A percentile compares a stretch with the other conserved stretches of the same genome.
Conservation (phyloP, 805 yeast species). For the Limtongia smithiae region DNA sequence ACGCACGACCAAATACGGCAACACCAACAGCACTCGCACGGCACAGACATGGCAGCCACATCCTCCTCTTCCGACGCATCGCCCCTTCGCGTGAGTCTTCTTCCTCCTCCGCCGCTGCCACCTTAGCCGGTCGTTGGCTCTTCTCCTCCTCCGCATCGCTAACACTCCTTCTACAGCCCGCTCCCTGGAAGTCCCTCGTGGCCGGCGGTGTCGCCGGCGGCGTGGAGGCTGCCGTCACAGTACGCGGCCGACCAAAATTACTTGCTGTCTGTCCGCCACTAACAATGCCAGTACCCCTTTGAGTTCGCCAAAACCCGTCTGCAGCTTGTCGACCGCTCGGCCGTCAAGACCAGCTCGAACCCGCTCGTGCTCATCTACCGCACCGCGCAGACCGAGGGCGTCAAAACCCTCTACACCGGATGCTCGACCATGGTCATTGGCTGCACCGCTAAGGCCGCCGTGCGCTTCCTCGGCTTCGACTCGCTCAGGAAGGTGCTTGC, state of each 20-base stretch:
- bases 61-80: too few relatives aligned
- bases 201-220: slow-evolving; percentile 49
- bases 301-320: slow-evolving; percentile 94
- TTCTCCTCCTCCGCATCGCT: too few relatives aligned
- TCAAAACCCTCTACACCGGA: slow-evolving; percentile 79
- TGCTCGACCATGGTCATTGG: slow-evolving; percentile 97
- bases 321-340: slow-evolving; percentile 52
- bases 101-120: too few relatives aligned
- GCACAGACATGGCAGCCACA: too few relatives aligned
- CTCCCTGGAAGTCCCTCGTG: slow-evolving; percentile 41
- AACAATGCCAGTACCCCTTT: slow-evolving; percentile 62
- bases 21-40: too few relatives aligned
- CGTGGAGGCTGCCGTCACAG: slow-evolving; percentile 75
- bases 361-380: slow-evolving; percentile 77
- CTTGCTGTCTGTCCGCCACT: too few relatives aligned
- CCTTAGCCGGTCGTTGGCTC: too few relatives aligned
- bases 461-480: slow-evolving; percentile 89
- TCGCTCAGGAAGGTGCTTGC: slow-evolving; percentile 70
- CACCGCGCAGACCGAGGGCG: slow-evolving; percentile 74
- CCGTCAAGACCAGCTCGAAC: slow-evolving; percentile 51
- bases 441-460: slow-evolving; percentile 94
- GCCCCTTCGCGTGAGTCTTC: too few relatives aligned
- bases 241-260: too few relatives aligned
- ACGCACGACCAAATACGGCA: too few relatives aligned
- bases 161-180: slow-evolving; percentile 6